These are phyloP conservation scores for Bruguiera sexangula DNA, from an alignment of 345 rosid genomes.

Conservation along the genomic window DNA sequence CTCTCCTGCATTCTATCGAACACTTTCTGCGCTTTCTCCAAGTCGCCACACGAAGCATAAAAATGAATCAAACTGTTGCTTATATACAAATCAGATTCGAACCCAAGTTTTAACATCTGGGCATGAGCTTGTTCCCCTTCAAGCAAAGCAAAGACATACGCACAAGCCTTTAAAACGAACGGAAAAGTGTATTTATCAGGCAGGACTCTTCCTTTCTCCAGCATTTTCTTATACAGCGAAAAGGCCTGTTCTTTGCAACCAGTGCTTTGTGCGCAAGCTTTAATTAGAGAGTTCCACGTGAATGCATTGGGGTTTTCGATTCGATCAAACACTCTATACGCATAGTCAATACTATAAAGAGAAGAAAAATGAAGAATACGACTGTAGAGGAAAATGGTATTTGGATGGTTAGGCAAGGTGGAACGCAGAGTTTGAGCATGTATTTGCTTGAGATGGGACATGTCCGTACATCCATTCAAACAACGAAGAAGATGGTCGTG, in stretches of 20 bases:
- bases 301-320: constrained; percentile 46
- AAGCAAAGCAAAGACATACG: constrained; percentile 48
- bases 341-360: constrained; percentile 41
- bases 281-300: constrained; percentile 78
- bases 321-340: constrained; percentile 45
- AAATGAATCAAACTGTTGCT: constrained; percentile 70
- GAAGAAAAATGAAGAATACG: constrained; percentile 52
- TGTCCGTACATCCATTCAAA: constrained; percentile 39
- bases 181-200: constrained; percentile 79
- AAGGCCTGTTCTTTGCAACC: constrained; percentile 53
- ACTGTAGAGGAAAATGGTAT: constrained; percentile 47
- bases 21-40: constrained; percentile 45
- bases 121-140: constrained; percentile 68
- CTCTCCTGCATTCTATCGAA: constrained; percentile 54
- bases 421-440: constrained; percentile 69
- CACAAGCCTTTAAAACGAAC: constrained; percentile 66
- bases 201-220: constrained; percentile 34
- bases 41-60: constrained; percentile 54
- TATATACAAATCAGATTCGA: constrained; percentile 53
- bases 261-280: constrained; percentile 51
- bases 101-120: constrained; percentile 54
- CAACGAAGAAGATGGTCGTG: constrained; percentile 40
- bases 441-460: constrained; percentile 55
- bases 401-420: constrained; percentile 33
- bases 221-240: constrained; percentile 39